These are phyloP conservation scores for Bruguiera sexangula DNA, from an alignment of 345 rosid species.

Conservation along the genomic window DNA sequence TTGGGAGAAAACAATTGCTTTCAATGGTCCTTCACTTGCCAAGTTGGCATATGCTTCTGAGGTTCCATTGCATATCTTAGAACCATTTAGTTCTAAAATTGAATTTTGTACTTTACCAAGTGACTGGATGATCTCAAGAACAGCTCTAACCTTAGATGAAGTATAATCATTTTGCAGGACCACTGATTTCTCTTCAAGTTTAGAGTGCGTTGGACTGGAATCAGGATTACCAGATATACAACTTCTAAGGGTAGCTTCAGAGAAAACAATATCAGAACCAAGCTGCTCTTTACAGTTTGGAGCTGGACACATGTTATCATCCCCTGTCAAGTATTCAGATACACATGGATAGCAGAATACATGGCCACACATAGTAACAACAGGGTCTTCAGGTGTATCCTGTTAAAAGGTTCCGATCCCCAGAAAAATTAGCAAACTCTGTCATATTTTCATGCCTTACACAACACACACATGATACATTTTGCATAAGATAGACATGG, in stretches of 20 bases:
- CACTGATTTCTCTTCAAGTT: slow-evolving; percentile 32
- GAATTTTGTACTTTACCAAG: slow-evolving; percentile 35
- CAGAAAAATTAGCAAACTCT: slow-evolving; percentile 11
- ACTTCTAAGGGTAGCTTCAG: slow-evolving; percentile 62
- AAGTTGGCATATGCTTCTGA: slow-evolving; percentile 32
- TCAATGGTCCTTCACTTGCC: slow-evolving; percentile 46
- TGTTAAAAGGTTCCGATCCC: slow-evolving; percentile 34
- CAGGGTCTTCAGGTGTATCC: slow-evolving; percentile 93
- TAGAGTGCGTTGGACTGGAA: slow-evolving; percentile 36
- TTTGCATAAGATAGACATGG: too few species aligned
- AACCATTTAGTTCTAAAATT: slow-evolving; percentile 29
- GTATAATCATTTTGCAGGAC: slow-evolving; percentile 49
- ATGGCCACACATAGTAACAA: slow-evolving; percentile 83
- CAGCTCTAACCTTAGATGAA: slow-evolving; percentile 77
- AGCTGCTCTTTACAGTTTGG: slow-evolving; percentile 63
- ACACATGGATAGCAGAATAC: slow-evolving; percentile 91
- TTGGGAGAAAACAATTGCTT: slow-evolving; percentile 85
- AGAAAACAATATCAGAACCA: slow-evolving; percentile 68
- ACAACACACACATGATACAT: too few species aligned
- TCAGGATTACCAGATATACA: slow-evolving; percentile 42
- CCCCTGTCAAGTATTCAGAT: slow-evolving; percentile 68
- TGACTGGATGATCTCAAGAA: slow-evolving; percentile 60
- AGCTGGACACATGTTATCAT: slow-evolving; percentile 79
- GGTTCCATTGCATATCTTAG: slow-evolving; percentile 25
- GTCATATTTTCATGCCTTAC: too few species aligned